A percentile compares a stretch with the other conserved stretches of the same genome.
Evolutionary conservation across 78 protist species (phyloP).

Genomic region (Chrysochromulina parva): DNA sequence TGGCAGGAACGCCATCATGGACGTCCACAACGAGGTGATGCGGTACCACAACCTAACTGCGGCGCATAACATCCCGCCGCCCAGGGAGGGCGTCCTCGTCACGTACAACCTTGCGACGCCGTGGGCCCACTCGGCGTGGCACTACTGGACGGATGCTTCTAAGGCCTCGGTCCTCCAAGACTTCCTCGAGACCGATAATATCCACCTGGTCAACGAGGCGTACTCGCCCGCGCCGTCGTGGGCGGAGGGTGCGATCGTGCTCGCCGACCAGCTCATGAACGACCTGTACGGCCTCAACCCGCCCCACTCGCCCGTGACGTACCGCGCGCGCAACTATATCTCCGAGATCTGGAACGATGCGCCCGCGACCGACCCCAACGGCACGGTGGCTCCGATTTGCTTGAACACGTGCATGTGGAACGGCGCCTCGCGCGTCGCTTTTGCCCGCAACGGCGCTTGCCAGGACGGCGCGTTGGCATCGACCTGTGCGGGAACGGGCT

Average conservation of each 20-base stretch:
- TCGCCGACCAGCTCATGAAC: not conserved
- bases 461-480: not conserved
- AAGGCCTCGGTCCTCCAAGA: not conserved
- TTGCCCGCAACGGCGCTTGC: too few species aligned
- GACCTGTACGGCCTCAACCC: not conserved
- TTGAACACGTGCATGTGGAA: not conserved
- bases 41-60: not conserved
- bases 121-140: not conserved
- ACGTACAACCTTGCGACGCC: not conserved
- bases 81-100: not conserved
- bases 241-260: not conserved
- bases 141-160: not conserved
- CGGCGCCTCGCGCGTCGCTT: too few species aligned
- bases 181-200: not conserved
- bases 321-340: not conserved
- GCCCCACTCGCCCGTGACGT: not conserved
- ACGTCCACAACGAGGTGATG: not conserved
- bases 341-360: not conserved
- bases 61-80: not conserved
- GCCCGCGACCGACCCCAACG: not conserved
- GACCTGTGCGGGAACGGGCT: not conserved
- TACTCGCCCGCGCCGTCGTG: not conserved
- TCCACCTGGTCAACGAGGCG: not conserved
- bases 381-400: not conserved
- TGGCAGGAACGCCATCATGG: not conserved